Evolutionary conservation across 2,329 filamentous ascomycete species (phyloP).

Genomic region (Aspergillus ochraceus): DNA sequence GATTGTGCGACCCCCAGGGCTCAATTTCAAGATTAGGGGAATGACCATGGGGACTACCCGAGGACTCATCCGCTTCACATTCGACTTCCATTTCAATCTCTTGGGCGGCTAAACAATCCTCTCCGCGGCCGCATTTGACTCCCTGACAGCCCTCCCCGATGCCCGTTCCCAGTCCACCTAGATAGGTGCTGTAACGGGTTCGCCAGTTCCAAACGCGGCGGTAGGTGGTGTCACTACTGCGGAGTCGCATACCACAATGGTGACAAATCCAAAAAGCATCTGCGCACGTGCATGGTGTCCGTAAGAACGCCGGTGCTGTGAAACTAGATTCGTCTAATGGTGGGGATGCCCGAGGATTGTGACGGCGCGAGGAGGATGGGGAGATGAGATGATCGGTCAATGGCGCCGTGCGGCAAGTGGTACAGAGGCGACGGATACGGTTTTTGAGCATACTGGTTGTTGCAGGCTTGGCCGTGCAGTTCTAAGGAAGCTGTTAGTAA

Average conservation of each 20-base stretch:
- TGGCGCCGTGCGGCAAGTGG: constrained; percentile 70
- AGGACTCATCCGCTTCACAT: constrained; percentile 71
- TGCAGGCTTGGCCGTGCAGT: constrained; percentile 84
- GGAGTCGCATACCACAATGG: constrained; percentile 73
- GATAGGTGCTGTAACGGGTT: constrained; percentile 73
- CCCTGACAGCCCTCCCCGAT: constrained; percentile 87
- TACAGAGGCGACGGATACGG: constrained; percentile 79
- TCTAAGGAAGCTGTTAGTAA: constrained; percentile 54
- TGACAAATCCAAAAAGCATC: constrained; percentile 77
- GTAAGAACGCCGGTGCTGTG: constrained; percentile 52
- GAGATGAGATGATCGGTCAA: constrained; percentile 44
- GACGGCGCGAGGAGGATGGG: constrained; percentile 25
- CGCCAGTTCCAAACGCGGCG: constrained; percentile 83
- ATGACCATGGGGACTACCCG: constrained; percentile 33
- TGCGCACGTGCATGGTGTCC: constrained; percentile 59
- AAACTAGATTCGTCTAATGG: constrained; percentile 37
- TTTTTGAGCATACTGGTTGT: constrained; percentile 65
- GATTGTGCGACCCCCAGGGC: constrained; percentile 17
- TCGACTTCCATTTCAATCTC: constrained; percentile 82
- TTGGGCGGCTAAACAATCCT: constrained; percentile 71
- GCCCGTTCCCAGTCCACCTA: constrained; percentile 79
- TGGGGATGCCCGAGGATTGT: constrained; percentile 5
- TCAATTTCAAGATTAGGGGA: constrained; percentile 15
- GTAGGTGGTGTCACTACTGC: constrained; percentile 58
- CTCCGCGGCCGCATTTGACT: constrained; percentile 80